phyloP scores from a whole-genome alignment of 805 yeast genomes.

The Metschnikowia hibisci region DNA sequence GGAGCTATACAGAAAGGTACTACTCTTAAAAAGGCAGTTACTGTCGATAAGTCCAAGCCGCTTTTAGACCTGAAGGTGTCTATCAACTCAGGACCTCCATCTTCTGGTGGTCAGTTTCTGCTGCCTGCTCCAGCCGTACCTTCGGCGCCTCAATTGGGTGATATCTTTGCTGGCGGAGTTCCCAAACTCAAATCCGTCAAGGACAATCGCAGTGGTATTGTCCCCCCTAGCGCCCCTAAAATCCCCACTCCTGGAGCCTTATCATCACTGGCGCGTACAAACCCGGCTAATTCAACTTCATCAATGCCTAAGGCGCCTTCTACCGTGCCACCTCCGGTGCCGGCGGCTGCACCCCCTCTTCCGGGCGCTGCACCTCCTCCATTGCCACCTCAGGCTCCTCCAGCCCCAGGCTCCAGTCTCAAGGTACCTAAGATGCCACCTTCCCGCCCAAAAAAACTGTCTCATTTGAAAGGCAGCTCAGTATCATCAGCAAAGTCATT shows the following conservation, averaged over 20 bases:
- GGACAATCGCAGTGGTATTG: slow-evolving; percentile 35
- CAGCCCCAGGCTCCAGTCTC: slow-evolving; percentile 3
- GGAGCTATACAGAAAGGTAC: slow-evolving; percentile 74
- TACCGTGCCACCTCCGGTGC: slow-evolving; percentile 12
- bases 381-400: slow-evolving; percentile 17
- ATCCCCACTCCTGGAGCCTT: slow-evolving; percentile 23
- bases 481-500: slow-evolving; percentile 19
- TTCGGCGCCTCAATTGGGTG: slow-evolving; percentile 52
- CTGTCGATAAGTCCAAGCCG: slow-evolving; percentile 49
- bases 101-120: slow-evolving; percentile 1
- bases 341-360: slow-evolving; percentile 16
- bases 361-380: slow-evolving; percentile 24
- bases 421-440: slow-evolving; percentile 37
- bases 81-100: slow-evolving; percentile 17
- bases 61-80: slow-evolving; percentile 43
- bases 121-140: slow-evolving; percentile 23
- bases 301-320: slow-evolving; percentile 11
- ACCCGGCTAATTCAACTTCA: slow-evolving; percentile 11
- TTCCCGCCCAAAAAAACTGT: slow-evolving; percentile 36
- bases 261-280: slow-evolving; percentile 6
- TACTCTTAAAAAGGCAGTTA: slow-evolving; percentile 39
- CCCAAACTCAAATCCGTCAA: slow-evolving; percentile 55
- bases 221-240: slow-evolving; percentile 37
- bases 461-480: slow-evolving; percentile 28
- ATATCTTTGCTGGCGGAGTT: slow-evolving; percentile 73